phyloP scores from a whole-genome alignment of 2,329 filamentous ascomycete genomes.

The Hawksworthiomyces lignivorus region DNA sequence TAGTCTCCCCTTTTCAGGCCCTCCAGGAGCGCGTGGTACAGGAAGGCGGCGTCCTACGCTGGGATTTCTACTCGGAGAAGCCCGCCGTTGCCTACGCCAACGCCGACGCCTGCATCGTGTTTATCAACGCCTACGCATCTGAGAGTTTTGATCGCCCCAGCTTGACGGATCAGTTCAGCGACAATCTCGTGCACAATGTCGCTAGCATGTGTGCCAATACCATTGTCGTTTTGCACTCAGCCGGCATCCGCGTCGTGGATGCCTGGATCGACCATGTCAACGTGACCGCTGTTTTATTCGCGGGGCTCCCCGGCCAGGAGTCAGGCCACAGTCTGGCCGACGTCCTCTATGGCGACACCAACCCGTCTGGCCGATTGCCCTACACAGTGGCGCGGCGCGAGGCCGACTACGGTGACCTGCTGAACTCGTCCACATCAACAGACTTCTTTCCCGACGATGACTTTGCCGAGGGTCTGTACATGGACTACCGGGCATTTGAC shows the following conservation, averaged over 20 bases:
- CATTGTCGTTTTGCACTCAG: constrained; percentile 58
- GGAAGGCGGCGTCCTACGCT: constrained; percentile 51
- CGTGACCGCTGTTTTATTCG: constrained; percentile 53
- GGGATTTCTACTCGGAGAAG: constrained; percentile 40
- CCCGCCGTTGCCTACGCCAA: constrained; percentile 31
- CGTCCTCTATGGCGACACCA: constrained; percentile 51
- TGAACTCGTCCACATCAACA: constrained; percentile 16
- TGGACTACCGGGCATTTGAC: constrained; percentile 50
- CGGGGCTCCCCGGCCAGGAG: constrained; percentile 54
- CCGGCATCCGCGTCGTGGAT: constrained; percentile 54
- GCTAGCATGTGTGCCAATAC: constrained; percentile 46
- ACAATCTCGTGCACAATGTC: constrained; percentile 47
- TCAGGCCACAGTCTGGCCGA: constrained; percentile 53
- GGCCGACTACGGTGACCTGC: constrained; percentile 40
- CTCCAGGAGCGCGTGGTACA: constrained; percentile 44
- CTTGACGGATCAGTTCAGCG: constrained; percentile 61
- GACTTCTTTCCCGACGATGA: constrained; percentile 51
- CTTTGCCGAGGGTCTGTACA: constrained; percentile 40
- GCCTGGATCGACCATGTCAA: constrained; percentile 49
- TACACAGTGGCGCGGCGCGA: constrained; percentile 48
- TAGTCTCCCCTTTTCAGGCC: constrained; percentile 43
- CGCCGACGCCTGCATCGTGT: constrained; percentile 56
- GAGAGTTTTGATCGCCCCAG: constrained; percentile 64
- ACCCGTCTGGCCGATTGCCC: constrained; percentile 49
- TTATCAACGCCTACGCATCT: constrained; percentile 63